Evolutionary conservation across 345 rosid species (phyloP).

Genomic region (Eucalyptus cladocalyx): DNA sequence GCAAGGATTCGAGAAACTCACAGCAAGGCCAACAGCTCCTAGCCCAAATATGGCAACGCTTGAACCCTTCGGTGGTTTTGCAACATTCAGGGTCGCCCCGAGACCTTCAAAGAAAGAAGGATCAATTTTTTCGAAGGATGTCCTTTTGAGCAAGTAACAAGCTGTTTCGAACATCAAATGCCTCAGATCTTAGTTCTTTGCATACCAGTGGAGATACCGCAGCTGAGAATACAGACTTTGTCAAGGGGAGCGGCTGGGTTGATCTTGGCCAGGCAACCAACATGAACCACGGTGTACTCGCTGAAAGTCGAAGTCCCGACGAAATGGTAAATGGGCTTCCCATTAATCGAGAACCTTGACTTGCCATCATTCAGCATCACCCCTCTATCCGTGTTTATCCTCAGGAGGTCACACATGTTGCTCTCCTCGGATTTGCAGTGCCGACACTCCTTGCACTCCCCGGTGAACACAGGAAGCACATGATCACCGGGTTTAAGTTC

Average conservation of each 20-base stretch:
- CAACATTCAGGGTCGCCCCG: constrained; percentile 30
- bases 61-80: constrained; percentile 16
- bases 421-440: constrained; percentile 25
- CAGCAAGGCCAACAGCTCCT: constrained; percentile 34
- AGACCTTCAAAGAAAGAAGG: background rate
- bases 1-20: background rate
- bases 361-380: constrained; percentile 23
- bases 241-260: constrained; percentile 17
- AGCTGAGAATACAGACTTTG: constrained; percentile 31
- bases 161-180: background rate
- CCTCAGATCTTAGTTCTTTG: background rate
- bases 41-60: constrained; percentile 24
- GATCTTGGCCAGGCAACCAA: constrained; percentile 23
- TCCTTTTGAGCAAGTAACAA: background rate
- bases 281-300: constrained; percentile 18
- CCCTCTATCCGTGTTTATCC: constrained; percentile 12
- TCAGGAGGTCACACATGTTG: constrained; percentile 22
- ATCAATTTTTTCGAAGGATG: background rate
- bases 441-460: constrained; percentile 24
- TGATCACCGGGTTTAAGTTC: constrained; percentile 22
- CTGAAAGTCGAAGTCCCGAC: constrained; percentile 25
- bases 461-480: constrained; percentile 33
- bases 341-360: constrained; percentile 12
- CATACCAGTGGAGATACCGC: constrained; percentile 24
- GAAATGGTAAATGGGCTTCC: constrained; percentile 14